Evolutionary conservation across 208 protist genomes (phyloP).

Genomic region (Acanthamoeba castellanii): DNA sequence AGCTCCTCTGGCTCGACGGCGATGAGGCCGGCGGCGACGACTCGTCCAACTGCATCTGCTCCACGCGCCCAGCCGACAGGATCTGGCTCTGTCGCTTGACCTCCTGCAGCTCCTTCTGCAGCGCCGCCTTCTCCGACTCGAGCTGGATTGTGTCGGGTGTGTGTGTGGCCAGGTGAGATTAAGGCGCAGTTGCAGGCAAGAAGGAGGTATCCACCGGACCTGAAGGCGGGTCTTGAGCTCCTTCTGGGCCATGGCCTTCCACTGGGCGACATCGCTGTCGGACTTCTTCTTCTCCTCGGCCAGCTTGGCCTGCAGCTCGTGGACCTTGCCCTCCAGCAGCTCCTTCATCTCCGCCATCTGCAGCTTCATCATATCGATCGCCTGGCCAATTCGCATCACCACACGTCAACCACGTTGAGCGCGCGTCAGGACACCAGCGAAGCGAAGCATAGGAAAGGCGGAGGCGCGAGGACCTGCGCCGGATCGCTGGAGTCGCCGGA

Average conservation of each 20-base stretch:
- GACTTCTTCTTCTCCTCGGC: conserved; percentile 26
- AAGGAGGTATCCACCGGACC: background rate
- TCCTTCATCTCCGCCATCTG: conserved; percentile 52
- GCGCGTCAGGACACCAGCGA: background rate
- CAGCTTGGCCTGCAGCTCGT: conserved; percentile 26
- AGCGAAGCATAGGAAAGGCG: background rate
- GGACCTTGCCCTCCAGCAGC: conserved; percentile 31
- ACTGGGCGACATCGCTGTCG: background rate
- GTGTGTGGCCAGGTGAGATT: background rate
- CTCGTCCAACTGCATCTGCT: conserved; percentile 43
- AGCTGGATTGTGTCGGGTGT: background rate
- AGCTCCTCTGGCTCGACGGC: background rate
- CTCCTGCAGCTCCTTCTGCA: conserved; percentile 48
- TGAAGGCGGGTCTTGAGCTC: conserved; percentile 47
- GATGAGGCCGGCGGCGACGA: background rate
- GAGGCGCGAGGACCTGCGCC: background rate
- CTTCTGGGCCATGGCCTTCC: conserved; percentile 63
- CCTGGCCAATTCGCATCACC: background rate
- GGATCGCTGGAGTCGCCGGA: background rate
- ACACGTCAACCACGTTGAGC: background rate
- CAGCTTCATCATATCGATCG: conserved; percentile 54
- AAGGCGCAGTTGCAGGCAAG: background rate
- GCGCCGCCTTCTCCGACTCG: conserved; percentile 23
- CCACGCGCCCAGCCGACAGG: background rate
- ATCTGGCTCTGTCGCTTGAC: conserved; percentile 20